Base-by-base conservation (phyloP, 192 early-diverging fungal species). In the Mortierella hygrophila region DNA sequence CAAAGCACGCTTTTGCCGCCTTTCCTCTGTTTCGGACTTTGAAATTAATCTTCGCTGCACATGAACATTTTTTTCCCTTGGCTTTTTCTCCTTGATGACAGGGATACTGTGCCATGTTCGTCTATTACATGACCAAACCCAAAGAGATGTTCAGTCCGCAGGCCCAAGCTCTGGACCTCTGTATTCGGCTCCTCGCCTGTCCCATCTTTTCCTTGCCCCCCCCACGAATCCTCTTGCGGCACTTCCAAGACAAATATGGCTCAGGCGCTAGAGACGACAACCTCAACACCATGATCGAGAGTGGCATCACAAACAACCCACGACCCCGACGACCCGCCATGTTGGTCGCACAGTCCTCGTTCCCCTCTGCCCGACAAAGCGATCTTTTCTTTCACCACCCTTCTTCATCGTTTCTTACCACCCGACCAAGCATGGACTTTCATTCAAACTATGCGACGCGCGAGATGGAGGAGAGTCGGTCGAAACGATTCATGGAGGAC, bases 161-260 rank as follows among this genome's bases (percentile, higher is more conserved):
- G 49, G 84, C 75, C 49, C 84, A 86, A 35, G 60, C 75, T 23
- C 23, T 86, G 21, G 84, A 86, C 38, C 79, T 86, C 42, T 86
- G 84, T 37, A 74, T 86, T 32, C 84, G 84, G 6, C 63, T 86
- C 26, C 74, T 54, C 11, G 37, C 65, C 32, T 86, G 84, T 16
- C 84, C 84, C 6, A 81, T 86, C 52, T 81, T 86, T 63, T 86
- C 84, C 8, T 54, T 86, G 7, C 84, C 84, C 9, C 84, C 84
- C 4, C 84, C 84, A 21, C 74, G n/a, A 52, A 60, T 74, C 37
- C 79, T 86, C 6, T 41, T 86, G 10, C 70, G 70, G 5, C 81
- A 86, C 44, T 86, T 77, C 63, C 70, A 77, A 18, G 41, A 26
- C n/a, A 86, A 86, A 23, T 78, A 81, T 38, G 79, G 84, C 23